These are phyloP conservation scores for Solanum pimpinellifolium DNA, from an alignment of 257 asterid genomes.

Conservation along the genomic window DNA sequence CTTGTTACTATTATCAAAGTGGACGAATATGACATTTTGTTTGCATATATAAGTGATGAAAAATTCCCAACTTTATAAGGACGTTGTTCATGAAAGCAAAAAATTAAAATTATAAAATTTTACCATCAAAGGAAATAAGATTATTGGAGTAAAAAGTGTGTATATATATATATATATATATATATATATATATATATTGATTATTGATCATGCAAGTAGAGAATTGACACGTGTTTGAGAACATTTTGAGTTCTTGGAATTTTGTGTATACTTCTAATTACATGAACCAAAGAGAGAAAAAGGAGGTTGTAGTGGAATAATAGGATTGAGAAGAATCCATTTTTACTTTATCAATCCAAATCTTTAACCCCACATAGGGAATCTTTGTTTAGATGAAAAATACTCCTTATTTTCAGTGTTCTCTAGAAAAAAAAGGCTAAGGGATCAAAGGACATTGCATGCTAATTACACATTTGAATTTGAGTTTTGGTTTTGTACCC, in stretches of 20 bases:
- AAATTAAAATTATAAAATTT: background rate
- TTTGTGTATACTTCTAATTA: background rate
- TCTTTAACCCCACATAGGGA: slow-evolving; percentile 30
- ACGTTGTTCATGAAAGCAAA: background rate
- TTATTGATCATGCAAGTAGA: background rate
- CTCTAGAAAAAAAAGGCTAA: slow-evolving; percentile 6
- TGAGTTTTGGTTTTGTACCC: no score
- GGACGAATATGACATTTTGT: background rate
- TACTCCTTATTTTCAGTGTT: slow-evolving; percentile 9
- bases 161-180: no score
- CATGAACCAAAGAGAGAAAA: background rate
- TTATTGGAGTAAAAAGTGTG: background rate
- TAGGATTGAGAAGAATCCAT: slow-evolving; percentile 48
- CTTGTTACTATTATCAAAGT: background rate
- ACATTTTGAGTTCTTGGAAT: background rate
- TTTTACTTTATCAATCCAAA: slow-evolving; percentile 20
- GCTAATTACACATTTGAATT: background rate
- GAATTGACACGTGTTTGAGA: background rate
- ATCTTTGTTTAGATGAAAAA: slow-evolving; percentile 8
- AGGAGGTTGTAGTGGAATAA: background rate
- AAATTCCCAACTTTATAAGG: background rate
- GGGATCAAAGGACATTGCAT: background rate
- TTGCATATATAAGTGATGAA: background rate
- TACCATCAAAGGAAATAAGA: background rate
- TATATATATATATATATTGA: background rate